A percentile compares a stretch with the other conserved stretches of the same genome.
These are phyloP conservation scores for Clavariopsis aquatica DNA, from an alignment of 495 filamentous ascomycete genomes.

Conservation along the genomic window DNA sequence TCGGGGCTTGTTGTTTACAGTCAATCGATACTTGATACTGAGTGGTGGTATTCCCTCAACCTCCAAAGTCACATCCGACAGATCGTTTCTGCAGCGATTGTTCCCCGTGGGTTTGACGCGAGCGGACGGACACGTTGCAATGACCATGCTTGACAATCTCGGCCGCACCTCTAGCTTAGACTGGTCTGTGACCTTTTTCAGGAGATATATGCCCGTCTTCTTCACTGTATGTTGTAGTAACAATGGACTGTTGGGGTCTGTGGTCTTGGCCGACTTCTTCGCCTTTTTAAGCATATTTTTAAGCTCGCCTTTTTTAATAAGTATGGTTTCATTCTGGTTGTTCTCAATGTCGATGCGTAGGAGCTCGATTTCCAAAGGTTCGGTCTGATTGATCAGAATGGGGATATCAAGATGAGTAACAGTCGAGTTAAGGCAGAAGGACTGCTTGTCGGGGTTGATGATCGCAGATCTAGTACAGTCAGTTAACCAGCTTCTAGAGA, in stretches of 20 bases:
- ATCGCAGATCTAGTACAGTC: slow-evolving; percentile 68
- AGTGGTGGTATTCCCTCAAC: slow-evolving; percentile 90
- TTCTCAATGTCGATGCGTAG: slow-evolving; percentile 80
- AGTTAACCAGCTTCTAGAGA: slow-evolving; percentile 41
- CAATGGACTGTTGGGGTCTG: slow-evolving; percentile 54
- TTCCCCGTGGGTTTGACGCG: slow-evolving; percentile 62
- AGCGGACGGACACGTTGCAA: slow-evolving; percentile 81
- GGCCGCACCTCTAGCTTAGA: slow-evolving; percentile 89
- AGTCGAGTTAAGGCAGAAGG: slow-evolving; percentile 74
- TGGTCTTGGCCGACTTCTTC: slow-evolving; percentile 52
- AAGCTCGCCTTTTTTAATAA: slow-evolving; percentile 69
- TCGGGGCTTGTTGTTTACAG: slow-evolving; percentile 72
- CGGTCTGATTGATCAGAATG: slow-evolving; percentile 88
- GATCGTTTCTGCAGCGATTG: slow-evolving; percentile 76
- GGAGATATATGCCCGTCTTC: slow-evolving; percentile 81
- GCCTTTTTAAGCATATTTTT: slow-evolving; percentile 65
- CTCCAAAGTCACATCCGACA: slow-evolving; percentile 78
- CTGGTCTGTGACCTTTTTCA: slow-evolving; percentile 83
- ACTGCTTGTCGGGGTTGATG: slow-evolving; percentile 73
- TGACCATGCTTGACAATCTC: slow-evolving; percentile 69
- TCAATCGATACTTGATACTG: slow-evolving; percentile 84
- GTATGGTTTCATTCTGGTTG: slow-evolving; percentile 73
- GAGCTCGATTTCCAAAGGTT: slow-evolving; percentile 81
- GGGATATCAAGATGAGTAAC: slow-evolving; percentile 67
- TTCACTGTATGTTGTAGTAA: slow-evolving; percentile 66